These are phyloP conservation scores for Plasmodium blacklocki DNA, from an alignment of 169 alveolate genomes.

Conservation along the genomic window DNA sequence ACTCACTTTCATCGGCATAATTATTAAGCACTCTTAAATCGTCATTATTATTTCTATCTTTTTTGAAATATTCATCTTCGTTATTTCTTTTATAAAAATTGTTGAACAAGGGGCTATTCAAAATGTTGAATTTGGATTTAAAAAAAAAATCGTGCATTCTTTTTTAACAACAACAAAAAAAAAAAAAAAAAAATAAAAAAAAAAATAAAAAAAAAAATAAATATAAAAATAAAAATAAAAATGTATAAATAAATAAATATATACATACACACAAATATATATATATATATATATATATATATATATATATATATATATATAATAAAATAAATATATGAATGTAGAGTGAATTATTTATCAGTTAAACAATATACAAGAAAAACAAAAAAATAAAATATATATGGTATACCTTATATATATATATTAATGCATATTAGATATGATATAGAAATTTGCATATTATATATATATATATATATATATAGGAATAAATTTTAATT, in stretches of 20 bases:
- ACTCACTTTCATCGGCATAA: not conserved
- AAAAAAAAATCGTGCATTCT: constrained; percentile 32
- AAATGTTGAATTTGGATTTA: constrained; percentile 19
- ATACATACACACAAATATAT: not conserved
- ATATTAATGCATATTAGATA: too few relatives aligned
- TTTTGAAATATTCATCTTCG: not conserved
- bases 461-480: too few relatives aligned
- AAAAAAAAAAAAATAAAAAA: constrained; percentile 1
- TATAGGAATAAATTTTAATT: too few relatives aligned
- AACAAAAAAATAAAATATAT: too few relatives aligned
- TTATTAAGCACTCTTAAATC: not conserved
- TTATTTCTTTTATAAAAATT: constrained; percentile 17
- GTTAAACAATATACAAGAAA: too few relatives aligned
- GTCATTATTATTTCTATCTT: not conserved
- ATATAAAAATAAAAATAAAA: too few relatives aligned
- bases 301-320: not conserved
- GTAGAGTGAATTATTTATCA: too few relatives aligned
- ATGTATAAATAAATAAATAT: too few relatives aligned
- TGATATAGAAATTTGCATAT: too few relatives aligned
- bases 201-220: not conserved
- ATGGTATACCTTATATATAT: too few relatives aligned
- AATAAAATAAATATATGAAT: not conserved
- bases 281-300: not conserved
- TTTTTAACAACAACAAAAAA: not conserved
- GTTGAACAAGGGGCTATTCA: constrained; percentile 18